Base-by-base conservation (phyloP, 331 rosid species). In the Acacia concinna region DNA sequence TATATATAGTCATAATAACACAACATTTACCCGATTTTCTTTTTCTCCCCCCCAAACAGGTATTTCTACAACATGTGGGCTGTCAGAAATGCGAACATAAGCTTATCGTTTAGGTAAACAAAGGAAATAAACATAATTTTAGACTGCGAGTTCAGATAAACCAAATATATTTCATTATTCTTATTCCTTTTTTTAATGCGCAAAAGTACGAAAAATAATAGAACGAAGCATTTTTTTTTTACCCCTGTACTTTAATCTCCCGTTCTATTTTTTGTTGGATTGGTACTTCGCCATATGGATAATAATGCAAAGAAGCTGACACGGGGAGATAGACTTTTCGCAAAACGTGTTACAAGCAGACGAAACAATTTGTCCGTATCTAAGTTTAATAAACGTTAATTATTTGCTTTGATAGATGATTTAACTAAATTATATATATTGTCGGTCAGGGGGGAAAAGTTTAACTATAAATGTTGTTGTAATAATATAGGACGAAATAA, bases 61-160 rank as follows among this genome's bases (percentile, higher is more conserved):
- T 14, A 71, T 77, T 27, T 30, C 81, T 76, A 70, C 47, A 34
- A 37, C 74, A 60, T 77, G 79, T 63, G 73, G 62, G 20, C 64
- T 62, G 27, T 68, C 35, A 37, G 27, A 40, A 51, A 35, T 46
- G 40, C 62, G 32, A 20, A 65, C 41, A 41, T 47, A 65, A 41
- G 71, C 21, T 70, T 71, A 20, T 63, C 47, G 6, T 79, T 71
- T 72, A 31, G 44, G 62, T 8, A 14, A 56, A 78, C 62, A 25
- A 68, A 56, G 32, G 60, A 41, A 78, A 68, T 18, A 40, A 78
- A 68, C 21, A 27, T 25, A 14, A 28, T 40, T 56, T 27, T 60
- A 13, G 67, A 60, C 38, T 60, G n/a, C 10, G 37, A 35, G 46
- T 8, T 44, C 14, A 37, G 25, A 44, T 43, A 44, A 21, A 71